Evolutionary conservation across 768 basidiomycete genomes (phyloP), one percentile per base, ranked within the genome.

Genomic region (Russula compacta): DNA sequence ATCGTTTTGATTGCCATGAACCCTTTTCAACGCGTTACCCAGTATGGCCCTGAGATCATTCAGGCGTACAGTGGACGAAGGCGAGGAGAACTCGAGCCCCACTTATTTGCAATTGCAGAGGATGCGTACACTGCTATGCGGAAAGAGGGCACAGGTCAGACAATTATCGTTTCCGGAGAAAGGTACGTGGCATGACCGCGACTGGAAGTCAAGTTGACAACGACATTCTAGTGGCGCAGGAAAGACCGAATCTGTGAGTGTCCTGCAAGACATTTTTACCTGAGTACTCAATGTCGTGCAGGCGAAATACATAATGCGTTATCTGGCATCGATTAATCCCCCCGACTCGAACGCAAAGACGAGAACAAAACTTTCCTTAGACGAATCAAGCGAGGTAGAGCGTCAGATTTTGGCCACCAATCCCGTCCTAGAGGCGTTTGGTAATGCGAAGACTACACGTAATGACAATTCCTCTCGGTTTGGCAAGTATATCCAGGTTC

Each of bases 401-500:
- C 84, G 87, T 52, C 97, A 98, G 73, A 99, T 99, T 61, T 78
- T 99, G 57, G 97, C 97, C 33, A 98, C 95, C n/a, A 99, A 99
- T 73, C 97, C 97, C 24, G 98, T 97, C 69, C 86, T 99, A 64
- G 97, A 99, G 74, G 91, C 97, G 0, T 98, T 99, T 67, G 97
- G 97, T 66, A 99, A 99, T 74, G 97, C 97, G 24, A 99, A 99
- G 76, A 99, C 97, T 36, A 98, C 97, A 15, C 83, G 97, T 61
- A 99, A 99, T 71, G 97, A 99, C 74, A 99, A 99, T 73, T 97
- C 93, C 8, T 99, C 97, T 21, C 85, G 97, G 59, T 99, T 99
- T 73, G 97, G 97, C 64, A 99, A 99, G 76, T 99, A 99, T 75
- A 98, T 99, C 65, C 95, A 99, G 83, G 97, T 94, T 53, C 35